Base-by-base conservation (phyloP, 805 yeast species). In the Brettanomyces custersianus region DNA sequence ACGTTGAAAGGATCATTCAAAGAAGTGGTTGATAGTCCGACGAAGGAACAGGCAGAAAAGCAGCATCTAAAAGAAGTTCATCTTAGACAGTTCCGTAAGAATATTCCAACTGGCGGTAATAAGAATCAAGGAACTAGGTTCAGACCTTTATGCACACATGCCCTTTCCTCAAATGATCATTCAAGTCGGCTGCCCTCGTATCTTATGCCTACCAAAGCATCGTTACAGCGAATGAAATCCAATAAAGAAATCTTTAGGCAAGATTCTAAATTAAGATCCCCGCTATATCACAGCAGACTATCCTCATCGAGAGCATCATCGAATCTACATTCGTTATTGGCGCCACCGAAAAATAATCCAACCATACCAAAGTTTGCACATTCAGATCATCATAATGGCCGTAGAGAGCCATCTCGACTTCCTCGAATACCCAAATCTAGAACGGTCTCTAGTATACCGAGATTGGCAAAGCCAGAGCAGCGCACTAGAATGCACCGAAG, bases 21-120 rank as follows among this genome's bases (percentile, higher is more conserved):
- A 33, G 62, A 57, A 36, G 40, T 51, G 4, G 34, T 42, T 23
- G 54, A 53, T 7, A 52, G 57, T 35, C 60, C 60, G 3, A 55
- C 60, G 4, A 47, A 51, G 34, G 39, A 55, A 4, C 40, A 42
- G 8, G 40, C 35, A 11, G 55, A 52, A 28, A 51, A 47, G 24
- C 40, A 47, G 17, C 40, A 40, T 20, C 40, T 51, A 17, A 44
- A 46, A 40, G 46, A 45, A 9, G 47, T 41, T 21, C 51, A 51
- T 18, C 26, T 49, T 21, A 29, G 37, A n/a, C 41, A 37, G 24
- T 28, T 42, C 13, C 12, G 37, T 10, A n/a, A n/a, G n/a, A n/a
- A n/a, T n/a, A n/a, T n/a, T n/a, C n/a, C n/a, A n/a, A n/a, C n/a
- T n/a, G n/a, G n/a, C n/a, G n/a, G n/a, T n/a, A n/a, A n/a, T n/a